Evolutionary conservation across 1,139 yeast species (phyloP).

Genomic region (Yamadazyma blattariae): DNA sequence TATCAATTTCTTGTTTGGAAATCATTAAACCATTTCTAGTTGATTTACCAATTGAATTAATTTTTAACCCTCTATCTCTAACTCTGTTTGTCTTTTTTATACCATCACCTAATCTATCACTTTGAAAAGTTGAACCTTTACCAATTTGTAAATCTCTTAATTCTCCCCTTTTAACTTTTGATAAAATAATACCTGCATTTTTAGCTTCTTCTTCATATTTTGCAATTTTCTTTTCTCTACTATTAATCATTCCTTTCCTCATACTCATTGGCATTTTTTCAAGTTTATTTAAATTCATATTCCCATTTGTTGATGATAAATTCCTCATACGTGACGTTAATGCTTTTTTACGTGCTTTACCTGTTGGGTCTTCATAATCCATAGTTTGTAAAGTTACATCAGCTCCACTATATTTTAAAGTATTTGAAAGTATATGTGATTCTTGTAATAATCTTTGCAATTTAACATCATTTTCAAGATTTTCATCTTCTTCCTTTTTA

Average conservation of each 20-base stretch:
- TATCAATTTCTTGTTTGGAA: constrained; percentile 64
- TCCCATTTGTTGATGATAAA: constrained; percentile 48
- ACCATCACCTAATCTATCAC: constrained; percentile 60
- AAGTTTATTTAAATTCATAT: constrained; percentile 41
- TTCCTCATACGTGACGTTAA: constrained; percentile 63
- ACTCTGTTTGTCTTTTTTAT: constrained; percentile 27
- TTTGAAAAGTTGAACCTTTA: constrained; percentile 47
- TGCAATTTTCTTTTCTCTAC: constrained; percentile 49
- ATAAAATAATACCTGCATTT: constrained; percentile 83
- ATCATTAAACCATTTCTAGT: constrained; percentile 83
- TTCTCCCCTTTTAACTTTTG: constrained; percentile 63
- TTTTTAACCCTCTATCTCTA: constrained; percentile 78
- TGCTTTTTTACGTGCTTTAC: constrained; percentile 75
- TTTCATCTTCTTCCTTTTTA: constrained; percentile 41
- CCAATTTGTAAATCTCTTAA: constrained; percentile 57
- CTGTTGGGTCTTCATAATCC: constrained; percentile 69
- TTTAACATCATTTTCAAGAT: constrained; percentile 77
- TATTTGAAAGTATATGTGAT: constrained; percentile 75
- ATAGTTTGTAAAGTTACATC: constrained; percentile 68
- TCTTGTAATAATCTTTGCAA: constrained; percentile 79
- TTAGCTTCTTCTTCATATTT: constrained; percentile 73
- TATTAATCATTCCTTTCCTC: constrained; percentile 76
- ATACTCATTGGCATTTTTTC: constrained; percentile 87
- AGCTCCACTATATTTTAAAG: constrained; percentile 64
- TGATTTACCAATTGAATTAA: constrained; percentile 72